phyloP scores from a whole-genome alignment of 495 filamentous ascomycete genomes.

The Trichoderma orchidacearum region DNA sequence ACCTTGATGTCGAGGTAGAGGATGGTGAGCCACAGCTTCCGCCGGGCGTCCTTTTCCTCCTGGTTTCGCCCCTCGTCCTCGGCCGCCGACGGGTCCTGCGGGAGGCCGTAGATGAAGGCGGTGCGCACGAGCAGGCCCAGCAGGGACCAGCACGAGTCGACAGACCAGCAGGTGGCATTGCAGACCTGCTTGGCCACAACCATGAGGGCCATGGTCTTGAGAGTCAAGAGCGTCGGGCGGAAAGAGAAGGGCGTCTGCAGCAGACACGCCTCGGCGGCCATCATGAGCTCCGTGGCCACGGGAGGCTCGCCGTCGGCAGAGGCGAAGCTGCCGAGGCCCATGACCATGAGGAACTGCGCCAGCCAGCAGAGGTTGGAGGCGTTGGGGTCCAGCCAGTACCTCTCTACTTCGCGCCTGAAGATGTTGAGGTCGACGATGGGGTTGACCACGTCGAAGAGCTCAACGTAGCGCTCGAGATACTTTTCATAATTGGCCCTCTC shows the following conservation, averaged over 20 bases:
- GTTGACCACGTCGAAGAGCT: conserved; percentile 29
- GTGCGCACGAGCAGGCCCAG: conserved; percentile 32
- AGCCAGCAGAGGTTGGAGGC: conserved; percentile 17
- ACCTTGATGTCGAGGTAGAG: conserved; percentile 28
- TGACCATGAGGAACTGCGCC: conserved; percentile 31
- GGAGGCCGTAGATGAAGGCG: conserved; percentile 22
- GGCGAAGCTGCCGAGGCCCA: conserved; percentile 25
- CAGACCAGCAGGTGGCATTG: conserved; percentile 8
- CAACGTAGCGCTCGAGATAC: not conserved
- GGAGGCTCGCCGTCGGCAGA: conserved; percentile 8
- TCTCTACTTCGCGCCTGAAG: conserved; percentile 32
- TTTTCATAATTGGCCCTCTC: not conserved
- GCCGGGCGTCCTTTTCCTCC: conserved; percentile 7
- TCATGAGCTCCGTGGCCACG: conserved; percentile 27
- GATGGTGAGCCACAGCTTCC: conserved; percentile 31
- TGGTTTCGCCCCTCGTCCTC: not conserved
- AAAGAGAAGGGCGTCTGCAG: conserved; percentile 28
- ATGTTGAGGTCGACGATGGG: conserved; percentile 41
- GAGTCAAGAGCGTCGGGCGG: conserved; percentile 23
- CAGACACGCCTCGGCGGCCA: conserved; percentile 36
- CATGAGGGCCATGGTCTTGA: conserved; percentile 35
- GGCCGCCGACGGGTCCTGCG: not conserved
- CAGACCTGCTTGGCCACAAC: conserved; percentile 30
- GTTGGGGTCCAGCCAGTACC: conserved; percentile 26
- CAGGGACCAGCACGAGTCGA: conserved; percentile 36